Conservation (phyloP, 306 rosid species). For the Glycyrrhiza uralensis region DNA sequence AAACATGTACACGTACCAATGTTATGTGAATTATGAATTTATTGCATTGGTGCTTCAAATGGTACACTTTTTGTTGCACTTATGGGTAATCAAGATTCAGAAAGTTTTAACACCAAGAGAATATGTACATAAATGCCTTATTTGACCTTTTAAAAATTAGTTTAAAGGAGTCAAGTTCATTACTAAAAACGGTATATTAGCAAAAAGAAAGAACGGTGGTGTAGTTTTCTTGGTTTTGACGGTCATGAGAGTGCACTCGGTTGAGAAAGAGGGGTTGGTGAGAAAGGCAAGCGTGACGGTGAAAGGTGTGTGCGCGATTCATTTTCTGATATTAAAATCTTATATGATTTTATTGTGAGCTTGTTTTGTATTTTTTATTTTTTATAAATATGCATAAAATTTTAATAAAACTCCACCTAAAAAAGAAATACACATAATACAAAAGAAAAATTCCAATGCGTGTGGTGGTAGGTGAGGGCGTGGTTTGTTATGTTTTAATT, state of each 20-base stretch:
- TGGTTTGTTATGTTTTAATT: neutral
- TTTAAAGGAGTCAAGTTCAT: no score
- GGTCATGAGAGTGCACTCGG: neutral
- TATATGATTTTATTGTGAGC: neutral
- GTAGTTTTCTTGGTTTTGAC: no score
- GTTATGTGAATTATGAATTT: no score
- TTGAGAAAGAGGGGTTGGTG: constrained; percentile 38
- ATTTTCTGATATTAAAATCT: no score
- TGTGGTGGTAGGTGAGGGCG: constrained; percentile 39
- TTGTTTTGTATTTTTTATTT: no score
- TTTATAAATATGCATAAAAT: no score
- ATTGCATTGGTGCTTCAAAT: no score
- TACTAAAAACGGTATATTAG: neutral
- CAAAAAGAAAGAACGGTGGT: no score
- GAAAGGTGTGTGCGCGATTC: no score
- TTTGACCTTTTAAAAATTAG: neutral
- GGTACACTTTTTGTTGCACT: neutral
- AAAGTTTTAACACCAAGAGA: neutral
- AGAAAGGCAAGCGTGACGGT: no score
- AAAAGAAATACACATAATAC: neutral
- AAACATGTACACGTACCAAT: no score
- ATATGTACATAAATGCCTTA: neutral
- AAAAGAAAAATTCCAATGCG: neutral
- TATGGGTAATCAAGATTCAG: neutral
- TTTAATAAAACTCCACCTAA: neutral